phyloP scores from a whole-genome alignment of 106 monocot species.

The Chionographis japonica region DNA sequence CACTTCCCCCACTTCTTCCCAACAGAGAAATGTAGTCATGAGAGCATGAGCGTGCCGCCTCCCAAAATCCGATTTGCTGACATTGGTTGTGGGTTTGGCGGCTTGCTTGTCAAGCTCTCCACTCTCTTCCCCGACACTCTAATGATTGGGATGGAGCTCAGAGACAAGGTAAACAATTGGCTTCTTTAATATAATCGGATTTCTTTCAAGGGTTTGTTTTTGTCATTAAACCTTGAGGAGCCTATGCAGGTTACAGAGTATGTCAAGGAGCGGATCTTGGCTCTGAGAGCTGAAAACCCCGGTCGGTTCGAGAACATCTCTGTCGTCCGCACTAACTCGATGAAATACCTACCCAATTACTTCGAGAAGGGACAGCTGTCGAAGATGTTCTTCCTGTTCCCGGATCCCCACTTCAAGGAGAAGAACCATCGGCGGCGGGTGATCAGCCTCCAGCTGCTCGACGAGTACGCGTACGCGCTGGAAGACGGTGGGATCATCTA shows the following conservation, averaged over 20 bases:
- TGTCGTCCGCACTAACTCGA: conserved; percentile 90
- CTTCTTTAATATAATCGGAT: not conserved
- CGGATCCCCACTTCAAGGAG: conserved; percentile 98
- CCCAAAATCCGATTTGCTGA: conserved; percentile 81
- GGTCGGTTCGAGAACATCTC: conserved; percentile 81
- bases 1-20: conserved; percentile 69
- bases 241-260: conserved; percentile 78
- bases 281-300: conserved; percentile 65
- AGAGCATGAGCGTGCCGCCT: not conserved
- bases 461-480: conserved; percentile 85
- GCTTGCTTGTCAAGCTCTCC: conserved; percentile 77
- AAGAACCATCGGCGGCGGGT: conserved; percentile 91
- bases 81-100: conserved; percentile 93
- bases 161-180: conserved; percentile 65
- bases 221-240: not conserved
- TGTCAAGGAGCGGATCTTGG: conserved; percentile 90
- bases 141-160: conserved; percentile 98
- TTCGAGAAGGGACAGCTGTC: conserved; percentile 80
- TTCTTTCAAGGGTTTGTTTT: not conserved
- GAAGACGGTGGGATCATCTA: conserved; percentile 76
- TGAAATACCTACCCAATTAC: conserved; percentile 97
- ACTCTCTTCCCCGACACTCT: conserved; percentile 77
- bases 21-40: conserved; percentile 3
- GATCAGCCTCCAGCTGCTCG: conserved; percentile 79
- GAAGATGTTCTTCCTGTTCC: conserved; percentile 97